Evolutionary conservation across 2,329 filamentous ascomycete species (phyloP).

Genomic region (Metarhizium brunneum): DNA sequence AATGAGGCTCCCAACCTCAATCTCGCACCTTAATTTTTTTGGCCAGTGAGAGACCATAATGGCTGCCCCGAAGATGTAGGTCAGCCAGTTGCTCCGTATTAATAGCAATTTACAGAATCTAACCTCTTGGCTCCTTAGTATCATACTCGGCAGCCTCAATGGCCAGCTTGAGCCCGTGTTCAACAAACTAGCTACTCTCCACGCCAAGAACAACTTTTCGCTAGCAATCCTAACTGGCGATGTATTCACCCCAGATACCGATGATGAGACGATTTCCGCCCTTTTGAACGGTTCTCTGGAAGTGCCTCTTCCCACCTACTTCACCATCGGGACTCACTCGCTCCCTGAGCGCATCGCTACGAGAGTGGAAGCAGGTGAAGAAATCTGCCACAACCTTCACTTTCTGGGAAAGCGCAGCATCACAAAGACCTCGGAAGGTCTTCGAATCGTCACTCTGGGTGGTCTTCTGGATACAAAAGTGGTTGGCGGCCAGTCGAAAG

Average conservation of each 20-base stretch:
- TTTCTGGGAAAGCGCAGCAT: conserved; percentile 81
- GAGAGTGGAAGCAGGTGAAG: conserved; percentile 63
- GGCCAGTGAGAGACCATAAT: conserved; percentile 18
- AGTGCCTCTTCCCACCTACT: conserved; percentile 81
- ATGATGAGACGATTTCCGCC: conserved; percentile 48
- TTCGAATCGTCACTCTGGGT: conserved; percentile 80
- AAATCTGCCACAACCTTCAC: conserved; percentile 82
- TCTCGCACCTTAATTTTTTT: not conserved
- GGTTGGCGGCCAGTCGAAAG: conserved; percentile 53
- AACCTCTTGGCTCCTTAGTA: conserved; percentile 32
- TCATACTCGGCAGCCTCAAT: conserved; percentile 76
- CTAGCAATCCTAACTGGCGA: conserved; percentile 80
- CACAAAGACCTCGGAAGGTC: conserved; percentile 81
- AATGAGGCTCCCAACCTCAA: conserved; percentile 1
- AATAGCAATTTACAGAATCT: not conserved
- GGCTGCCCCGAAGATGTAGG: conserved; percentile 41
- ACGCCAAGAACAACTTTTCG: conserved; percentile 80
- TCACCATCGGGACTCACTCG: conserved; percentile 66
- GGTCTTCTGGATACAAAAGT: conserved; percentile 58
- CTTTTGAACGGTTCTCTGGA: conserved; percentile 64
- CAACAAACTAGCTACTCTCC: conserved; percentile 68
- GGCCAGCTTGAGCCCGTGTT: conserved; percentile 71
- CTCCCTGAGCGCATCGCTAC: conserved; percentile 63
- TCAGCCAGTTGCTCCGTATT: not conserved
- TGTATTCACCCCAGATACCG: conserved; percentile 58